Evolutionary conservation across 2,329 filamentous ascomycete species (phyloP).

Genomic region (Capronia epimyces): DNA sequence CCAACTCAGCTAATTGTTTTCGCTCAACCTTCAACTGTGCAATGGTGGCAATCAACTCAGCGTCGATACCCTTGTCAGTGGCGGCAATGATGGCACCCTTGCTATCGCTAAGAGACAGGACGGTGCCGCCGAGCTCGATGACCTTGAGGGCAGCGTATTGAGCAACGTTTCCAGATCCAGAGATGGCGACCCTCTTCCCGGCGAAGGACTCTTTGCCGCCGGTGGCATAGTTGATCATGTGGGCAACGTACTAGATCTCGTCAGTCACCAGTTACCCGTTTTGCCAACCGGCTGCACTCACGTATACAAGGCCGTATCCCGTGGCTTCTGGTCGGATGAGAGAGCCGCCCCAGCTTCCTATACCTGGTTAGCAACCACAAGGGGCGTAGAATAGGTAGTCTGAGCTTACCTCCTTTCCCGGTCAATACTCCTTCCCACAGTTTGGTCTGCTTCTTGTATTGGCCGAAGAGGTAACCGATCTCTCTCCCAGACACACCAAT

Average conservation of each 20-base stretch:
- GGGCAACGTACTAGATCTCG: slow-evolving; percentile 64
- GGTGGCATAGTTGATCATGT: slow-evolving; percentile 86
- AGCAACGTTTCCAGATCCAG: slow-evolving; percentile 94
- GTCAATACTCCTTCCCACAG: slow-evolving; percentile 94
- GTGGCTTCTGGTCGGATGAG: slow-evolving; percentile 96
- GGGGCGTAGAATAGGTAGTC: not conserved
- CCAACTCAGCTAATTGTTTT: slow-evolving; percentile 70
- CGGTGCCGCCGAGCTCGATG: slow-evolving; percentile 88
- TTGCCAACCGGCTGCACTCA: slow-evolving; percentile 33
- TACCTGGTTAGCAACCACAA: slow-evolving; percentile 1
- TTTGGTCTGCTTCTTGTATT: slow-evolving; percentile 83
- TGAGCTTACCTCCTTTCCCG: slow-evolving; percentile 65
- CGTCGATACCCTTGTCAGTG: slow-evolving; percentile 65
- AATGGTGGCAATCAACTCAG: slow-evolving; percentile 73
- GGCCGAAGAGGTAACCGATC: slow-evolving; percentile 90
- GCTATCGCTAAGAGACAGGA: slow-evolving; percentile 90
- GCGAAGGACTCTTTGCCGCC: slow-evolving; percentile 73
- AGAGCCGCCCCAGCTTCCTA: slow-evolving; percentile 76
- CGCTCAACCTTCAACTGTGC: slow-evolving; percentile 81
- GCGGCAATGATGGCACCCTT: slow-evolving; percentile 75
- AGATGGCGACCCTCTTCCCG: slow-evolving; percentile 92
- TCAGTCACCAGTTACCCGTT: not conserved
- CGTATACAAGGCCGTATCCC: slow-evolving; percentile 91
- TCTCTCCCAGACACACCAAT: slow-evolving; percentile 90
- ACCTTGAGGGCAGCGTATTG: slow-evolving; percentile 95